phyloP scores from a whole-genome alignment of 2,329 filamentous ascomycete species.

The Aspergillus intermedius region DNA sequence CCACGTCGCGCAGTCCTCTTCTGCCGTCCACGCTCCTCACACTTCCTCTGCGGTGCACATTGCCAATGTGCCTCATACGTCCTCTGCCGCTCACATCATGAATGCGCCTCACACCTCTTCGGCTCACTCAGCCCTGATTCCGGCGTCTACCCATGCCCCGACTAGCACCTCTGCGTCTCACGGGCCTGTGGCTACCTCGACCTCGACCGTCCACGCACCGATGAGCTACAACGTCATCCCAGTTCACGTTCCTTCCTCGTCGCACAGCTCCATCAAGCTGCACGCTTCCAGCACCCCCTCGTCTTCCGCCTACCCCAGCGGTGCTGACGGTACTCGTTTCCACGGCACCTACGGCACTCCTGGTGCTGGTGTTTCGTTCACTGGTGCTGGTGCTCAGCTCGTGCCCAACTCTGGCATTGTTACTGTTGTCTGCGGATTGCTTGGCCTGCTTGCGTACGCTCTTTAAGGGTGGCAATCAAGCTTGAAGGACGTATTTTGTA shows the following conservation, averaged over 20 bases:
- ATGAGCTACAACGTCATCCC: slow-evolving; percentile 20
- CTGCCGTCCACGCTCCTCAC: background rate
- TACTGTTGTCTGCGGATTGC: slow-evolving; percentile 17
- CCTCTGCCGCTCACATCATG: background rate
- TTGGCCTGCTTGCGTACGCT: slow-evolving; percentile 23
- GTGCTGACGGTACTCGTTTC: slow-evolving; percentile 42
- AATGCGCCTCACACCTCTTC: background rate
- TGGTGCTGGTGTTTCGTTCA: slow-evolving; percentile 15
- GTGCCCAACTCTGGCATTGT: slow-evolving; percentile 15
- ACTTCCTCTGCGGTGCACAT: background rate
- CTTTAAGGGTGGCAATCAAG: slow-evolving; percentile 11
- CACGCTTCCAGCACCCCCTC: slow-evolving; percentile 24
- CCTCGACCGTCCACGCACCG: slow-evolving; percentile 8
- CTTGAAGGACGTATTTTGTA: background rate
- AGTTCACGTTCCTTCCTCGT: slow-evolving; percentile 19
- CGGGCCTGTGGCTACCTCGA: slow-evolving; percentile 1
- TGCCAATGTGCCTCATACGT: background rate
- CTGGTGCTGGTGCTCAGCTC: slow-evolving; percentile 16
- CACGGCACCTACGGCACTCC: slow-evolving; percentile 27
- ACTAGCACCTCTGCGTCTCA: background rate
- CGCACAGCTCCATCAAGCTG: slow-evolving; percentile 8
- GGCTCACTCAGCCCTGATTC: background rate
- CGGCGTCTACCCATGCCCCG: background rate
- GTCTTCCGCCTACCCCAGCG: slow-evolving; percentile 34
- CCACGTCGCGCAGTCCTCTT: background rate